Evolutionary conservation across 331 rosid species (phyloP).

Genomic region (Malus hybrid): DNA sequence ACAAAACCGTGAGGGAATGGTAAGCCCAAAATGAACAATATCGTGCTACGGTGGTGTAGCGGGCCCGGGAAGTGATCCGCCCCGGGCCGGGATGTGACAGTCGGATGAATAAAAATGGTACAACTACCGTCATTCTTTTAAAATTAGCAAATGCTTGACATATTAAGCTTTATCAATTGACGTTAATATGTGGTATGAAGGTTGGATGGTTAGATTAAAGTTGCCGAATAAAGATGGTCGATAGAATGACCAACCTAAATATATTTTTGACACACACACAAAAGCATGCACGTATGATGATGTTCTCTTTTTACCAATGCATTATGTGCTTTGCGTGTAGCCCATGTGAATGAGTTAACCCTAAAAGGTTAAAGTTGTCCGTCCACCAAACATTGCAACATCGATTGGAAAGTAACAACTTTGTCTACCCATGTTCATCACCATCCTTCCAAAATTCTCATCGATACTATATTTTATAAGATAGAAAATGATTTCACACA

Average conservation of each 20-base stretch:
- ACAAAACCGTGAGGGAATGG: no score
- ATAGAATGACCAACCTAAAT: not conserved
- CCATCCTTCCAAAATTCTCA: no score
- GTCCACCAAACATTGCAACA: slow-evolving; percentile 21
- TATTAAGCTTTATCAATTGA: no score
- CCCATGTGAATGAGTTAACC: slow-evolving; percentile 25
- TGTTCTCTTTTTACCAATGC: not conserved
- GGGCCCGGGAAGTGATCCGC: no score
- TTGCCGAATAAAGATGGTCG: not conserved
- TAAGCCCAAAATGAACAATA: no score
- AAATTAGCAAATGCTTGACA: not conserved
- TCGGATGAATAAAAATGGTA: not conserved
- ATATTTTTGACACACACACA: not conserved
- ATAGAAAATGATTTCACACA: not conserved
- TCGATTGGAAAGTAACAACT: not conserved
- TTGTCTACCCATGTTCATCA: not conserved
- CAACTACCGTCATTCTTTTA: not conserved
- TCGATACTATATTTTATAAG: no score
- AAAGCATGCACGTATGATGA: not conserved
- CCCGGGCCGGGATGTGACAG: no score
- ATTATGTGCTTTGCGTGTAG: not conserved
- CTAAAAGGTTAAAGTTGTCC: slow-evolving; percentile 18
- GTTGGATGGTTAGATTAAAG: not conserved
- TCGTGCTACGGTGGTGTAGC: no score
- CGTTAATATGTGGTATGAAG: not conserved